Evolutionary conservation across 2,329 filamentous ascomycete genomes (phyloP).

Genomic region (Fusarium drepaniforme): DNA sequence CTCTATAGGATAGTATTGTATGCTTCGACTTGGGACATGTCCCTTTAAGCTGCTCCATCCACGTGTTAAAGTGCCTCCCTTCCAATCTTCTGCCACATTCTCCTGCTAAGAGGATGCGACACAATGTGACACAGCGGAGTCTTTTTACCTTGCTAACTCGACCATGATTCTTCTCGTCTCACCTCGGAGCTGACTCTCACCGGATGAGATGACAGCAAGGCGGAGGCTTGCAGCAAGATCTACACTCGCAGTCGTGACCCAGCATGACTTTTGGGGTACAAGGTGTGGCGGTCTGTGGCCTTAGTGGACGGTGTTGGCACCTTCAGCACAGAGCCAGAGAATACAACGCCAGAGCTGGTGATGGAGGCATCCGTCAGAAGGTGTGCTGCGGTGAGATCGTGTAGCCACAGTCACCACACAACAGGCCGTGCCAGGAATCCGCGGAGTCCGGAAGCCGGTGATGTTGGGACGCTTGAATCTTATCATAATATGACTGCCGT

Average conservation of each 20-base stretch:
- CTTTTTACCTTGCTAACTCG: slow-evolving; percentile 21
- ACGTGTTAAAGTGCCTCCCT: not conserved
- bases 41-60: slow-evolving; percentile 21
- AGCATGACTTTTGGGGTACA: slow-evolving; percentile 15
- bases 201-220: slow-evolving; percentile 2
- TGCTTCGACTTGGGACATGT: not conserved
- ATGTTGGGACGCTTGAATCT: slow-evolving; percentile 15
- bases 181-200: slow-evolving; percentile 18
- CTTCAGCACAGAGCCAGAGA: not conserved
- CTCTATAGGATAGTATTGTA: not conserved
- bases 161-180: slow-evolving; percentile 22
- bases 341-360: not conserved
- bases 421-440: slow-evolving; percentile 1
- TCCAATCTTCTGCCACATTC: not conserved
- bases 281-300: slow-evolving; percentile 17
- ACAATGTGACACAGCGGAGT: slow-evolving; percentile 21
- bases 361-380: slow-evolving; percentile 23
- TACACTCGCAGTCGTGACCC: slow-evolving; percentile 26
- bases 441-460: slow-evolving; percentile 40
- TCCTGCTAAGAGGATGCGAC: not conserved
- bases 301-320: not conserved
- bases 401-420: slow-evolving; percentile 18
- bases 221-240: slow-evolving; percentile 12
- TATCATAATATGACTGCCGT: slow-evolving; percentile 15
- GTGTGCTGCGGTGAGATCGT: slow-evolving; percentile 25